These are phyloP conservation scores for Xylaria sp. DNA, from an alignment of 2,329 filamentous ascomycete species.

Conservation along the genomic window DNA sequence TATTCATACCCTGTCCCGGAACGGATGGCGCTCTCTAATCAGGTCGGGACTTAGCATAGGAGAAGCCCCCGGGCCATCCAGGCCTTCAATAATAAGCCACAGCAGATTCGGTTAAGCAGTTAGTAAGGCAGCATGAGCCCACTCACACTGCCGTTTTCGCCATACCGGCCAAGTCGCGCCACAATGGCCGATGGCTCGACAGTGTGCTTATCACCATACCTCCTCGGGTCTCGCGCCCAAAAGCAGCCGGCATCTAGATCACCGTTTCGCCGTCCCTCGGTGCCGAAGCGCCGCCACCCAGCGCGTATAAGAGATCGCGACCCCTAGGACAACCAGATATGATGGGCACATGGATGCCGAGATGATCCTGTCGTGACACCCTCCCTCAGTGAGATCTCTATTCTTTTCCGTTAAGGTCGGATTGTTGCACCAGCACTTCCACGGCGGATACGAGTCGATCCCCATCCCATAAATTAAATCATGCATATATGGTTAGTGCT, in stretches of 20 bases:
- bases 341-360: conserved; percentile 10
- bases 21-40: neutral
- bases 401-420: neutral
- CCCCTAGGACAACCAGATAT: conserved; percentile 22
- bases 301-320: conserved; percentile 20
- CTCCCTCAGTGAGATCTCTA: neutral
- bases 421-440: conserved; percentile 15
- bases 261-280: conserved; percentile 39
- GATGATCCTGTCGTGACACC: conserved; percentile 21
- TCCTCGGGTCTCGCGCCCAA: conserved; percentile 12
- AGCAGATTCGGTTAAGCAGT: neutral
- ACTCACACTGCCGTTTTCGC: neutral
- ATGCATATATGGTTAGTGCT: conserved; percentile 17
- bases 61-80: neutral
- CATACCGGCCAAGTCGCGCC: conserved; percentile 1
- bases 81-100: neutral
- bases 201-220: conserved; percentile 33
- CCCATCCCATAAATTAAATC: conserved; percentile 20
- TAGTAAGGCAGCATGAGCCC: neutral
- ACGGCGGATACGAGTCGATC: conserved; percentile 43
- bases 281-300: conserved; percentile 39
- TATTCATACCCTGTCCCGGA: neutral
- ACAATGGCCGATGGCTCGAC: conserved; percentile 19
- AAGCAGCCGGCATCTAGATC: conserved; percentile 34
- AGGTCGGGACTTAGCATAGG: neutral